Percentiles rank a stretch among this genome's conserved stretches.
phyloP scores from a whole-genome alignment of 192 early-diverging fungal genomes.

The Coemansia sp. region DNA sequence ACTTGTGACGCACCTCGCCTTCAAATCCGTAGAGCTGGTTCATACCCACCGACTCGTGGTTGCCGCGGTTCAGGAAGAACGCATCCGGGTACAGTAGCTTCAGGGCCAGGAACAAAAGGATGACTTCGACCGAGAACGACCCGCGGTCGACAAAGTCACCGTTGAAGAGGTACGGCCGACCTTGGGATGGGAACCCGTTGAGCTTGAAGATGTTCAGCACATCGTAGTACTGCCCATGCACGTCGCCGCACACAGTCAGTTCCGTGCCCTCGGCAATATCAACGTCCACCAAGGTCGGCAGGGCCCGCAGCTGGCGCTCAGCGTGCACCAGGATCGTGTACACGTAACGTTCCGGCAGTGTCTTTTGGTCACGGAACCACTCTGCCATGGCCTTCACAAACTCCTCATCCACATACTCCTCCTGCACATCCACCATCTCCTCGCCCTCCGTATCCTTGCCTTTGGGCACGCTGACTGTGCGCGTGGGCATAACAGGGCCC shows the following conservation, averaged over 20 bases:
- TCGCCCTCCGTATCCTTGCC: slow-evolving; percentile 1
- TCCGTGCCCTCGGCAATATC: slow-evolving; percentile 59
- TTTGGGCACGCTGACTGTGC: slow-evolving; percentile 16
- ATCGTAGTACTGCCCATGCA: slow-evolving; percentile 99
- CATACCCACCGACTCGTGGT: slow-evolving; percentile 98
- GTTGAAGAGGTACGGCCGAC: slow-evolving; percentile 88
- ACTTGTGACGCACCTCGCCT: slow-evolving; percentile 95
- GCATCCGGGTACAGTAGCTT: slow-evolving; percentile 83
- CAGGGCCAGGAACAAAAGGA: slow-evolving; percentile 84
- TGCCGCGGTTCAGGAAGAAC: slow-evolving; percentile 87
- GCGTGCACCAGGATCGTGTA: slow-evolving; percentile 76
- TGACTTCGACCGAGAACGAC: slow-evolving; percentile 95
- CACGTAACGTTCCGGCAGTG: slow-evolving; percentile 83
- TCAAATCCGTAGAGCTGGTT: slow-evolving; percentile 99
- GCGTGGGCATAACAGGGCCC: slow-evolving; percentile 67
- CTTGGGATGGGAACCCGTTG: slow-evolving; percentile 82
- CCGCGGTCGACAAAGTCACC: slow-evolving; percentile 99
- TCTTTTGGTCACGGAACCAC: slow-evolving; percentile 82
- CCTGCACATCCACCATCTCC: slow-evolving; percentile 45
- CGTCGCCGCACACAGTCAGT: slow-evolving; percentile 95
- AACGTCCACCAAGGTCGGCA: slow-evolving; percentile 82
- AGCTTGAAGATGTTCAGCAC: slow-evolving; percentile 91
- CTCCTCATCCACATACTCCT: slow-evolving; percentile 63
- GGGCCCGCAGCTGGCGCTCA: slow-evolving; percentile 65
- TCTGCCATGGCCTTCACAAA: slow-evolving; percentile 77